phyloP scores from a whole-genome alignment of 2,329 filamentous ascomycete genomes.

The Onygena corvina region DNA sequence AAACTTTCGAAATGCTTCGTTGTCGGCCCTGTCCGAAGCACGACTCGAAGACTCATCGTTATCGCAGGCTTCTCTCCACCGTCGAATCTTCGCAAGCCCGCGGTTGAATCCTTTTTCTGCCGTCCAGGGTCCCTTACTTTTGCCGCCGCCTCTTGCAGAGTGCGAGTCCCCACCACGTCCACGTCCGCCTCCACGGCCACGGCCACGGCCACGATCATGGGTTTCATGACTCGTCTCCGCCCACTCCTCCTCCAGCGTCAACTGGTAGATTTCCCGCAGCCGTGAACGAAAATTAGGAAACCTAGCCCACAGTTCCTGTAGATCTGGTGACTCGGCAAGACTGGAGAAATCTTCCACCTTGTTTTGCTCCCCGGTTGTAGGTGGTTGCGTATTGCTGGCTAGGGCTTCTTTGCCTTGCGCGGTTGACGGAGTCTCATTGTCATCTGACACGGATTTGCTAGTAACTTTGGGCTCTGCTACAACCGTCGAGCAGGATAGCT shows the following conservation, averaged over 20 bases:
- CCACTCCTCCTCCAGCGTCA: slow-evolving; percentile 33
- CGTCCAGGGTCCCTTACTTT: slow-evolving; percentile 28
- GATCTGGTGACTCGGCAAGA: slow-evolving; percentile 22
- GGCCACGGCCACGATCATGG: slow-evolving; percentile 20
- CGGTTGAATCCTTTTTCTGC: slow-evolving; percentile 34
- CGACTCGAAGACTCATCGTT: slow-evolving; percentile 19
- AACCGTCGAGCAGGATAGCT: slow-evolving; percentile 32
- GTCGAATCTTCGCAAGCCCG: slow-evolving; percentile 30
- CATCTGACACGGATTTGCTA: no score
- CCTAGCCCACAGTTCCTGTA: slow-evolving; percentile 29
- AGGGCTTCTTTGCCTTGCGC: not conserved
- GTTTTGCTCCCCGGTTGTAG: not conserved
- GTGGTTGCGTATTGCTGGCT: not conserved
- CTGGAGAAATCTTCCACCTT: slow-evolving; percentile 5
- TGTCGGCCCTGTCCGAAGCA: slow-evolving; percentile 20
- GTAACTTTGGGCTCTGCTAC: not conserved
- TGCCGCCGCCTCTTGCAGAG: slow-evolving; percentile 17
- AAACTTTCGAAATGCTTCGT: slow-evolving; percentile 30
- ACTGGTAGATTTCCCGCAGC: slow-evolving; percentile 33
- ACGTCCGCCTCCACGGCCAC: slow-evolving; percentile 18
- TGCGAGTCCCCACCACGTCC: slow-evolving; percentile 18
- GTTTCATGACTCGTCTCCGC: slow-evolving; percentile 20
- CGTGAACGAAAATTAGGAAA: slow-evolving; percentile 31
- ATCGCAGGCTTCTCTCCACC: slow-evolving; percentile 29
- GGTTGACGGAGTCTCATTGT: not conserved